Evolutionary conservation across 352 stramenopile species (phyloP).

Genomic region (Globisporangium perplexum): DNA sequence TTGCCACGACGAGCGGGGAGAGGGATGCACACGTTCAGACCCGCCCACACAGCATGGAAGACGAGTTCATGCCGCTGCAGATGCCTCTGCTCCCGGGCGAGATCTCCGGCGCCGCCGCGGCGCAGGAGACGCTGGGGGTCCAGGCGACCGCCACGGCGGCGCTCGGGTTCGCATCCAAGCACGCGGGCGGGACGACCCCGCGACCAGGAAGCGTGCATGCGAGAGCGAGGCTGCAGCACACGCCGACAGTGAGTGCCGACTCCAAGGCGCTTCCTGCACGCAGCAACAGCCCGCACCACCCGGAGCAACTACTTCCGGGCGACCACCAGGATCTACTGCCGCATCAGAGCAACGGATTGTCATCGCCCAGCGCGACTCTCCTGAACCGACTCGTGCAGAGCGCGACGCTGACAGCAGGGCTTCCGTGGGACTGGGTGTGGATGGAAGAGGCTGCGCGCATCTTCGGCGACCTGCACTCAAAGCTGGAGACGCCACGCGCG

Average conservation of each 20-base stretch:
- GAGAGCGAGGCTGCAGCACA: not conserved
- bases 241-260: not conserved
- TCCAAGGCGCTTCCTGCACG: not conserved
- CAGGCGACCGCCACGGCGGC: not conserved
- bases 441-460: slow-evolving; percentile 36
- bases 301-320: too few relatives aligned
- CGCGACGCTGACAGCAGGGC: slow-evolving; percentile 29
- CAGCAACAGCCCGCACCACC: not conserved
- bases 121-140: too few relatives aligned
- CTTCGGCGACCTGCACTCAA: slow-evolving; percentile 21
- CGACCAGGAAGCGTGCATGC: not conserved
- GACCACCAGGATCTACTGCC: not conserved
- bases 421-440: slow-evolving; percentile 58
- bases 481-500: slow-evolving; percentile 21
- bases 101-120: not conserved
- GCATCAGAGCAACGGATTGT: not conserved
- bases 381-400: slow-evolving; percentile 41
- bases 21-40: not conserved
- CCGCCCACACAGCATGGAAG: slow-evolving; percentile 8
- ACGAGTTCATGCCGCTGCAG: slow-evolving; percentile 47
- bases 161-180: too few relatives aligned
- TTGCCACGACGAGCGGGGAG: not conserved
- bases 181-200: too few relatives aligned
- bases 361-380: not conserved
- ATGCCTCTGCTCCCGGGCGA: slow-evolving; percentile 29